Evolutionary conservation across 1,139 yeast genomes (phyloP).

Genomic region (Magnusiomyces sp.): DNA sequence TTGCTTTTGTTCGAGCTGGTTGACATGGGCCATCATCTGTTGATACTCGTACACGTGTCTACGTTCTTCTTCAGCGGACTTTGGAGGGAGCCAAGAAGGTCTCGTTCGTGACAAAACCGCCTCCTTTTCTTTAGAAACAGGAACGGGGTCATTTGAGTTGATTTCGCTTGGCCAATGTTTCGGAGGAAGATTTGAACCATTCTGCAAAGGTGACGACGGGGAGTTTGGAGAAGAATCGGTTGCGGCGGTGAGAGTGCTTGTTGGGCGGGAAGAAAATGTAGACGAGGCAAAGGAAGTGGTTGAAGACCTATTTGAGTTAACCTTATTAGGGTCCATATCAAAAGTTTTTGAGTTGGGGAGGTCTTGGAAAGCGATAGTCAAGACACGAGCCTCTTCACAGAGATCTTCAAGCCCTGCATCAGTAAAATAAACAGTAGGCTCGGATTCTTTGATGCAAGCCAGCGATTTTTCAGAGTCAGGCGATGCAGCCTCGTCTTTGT

Average conservation of each 20-base stretch:
- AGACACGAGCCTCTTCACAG: conserved; percentile 41
- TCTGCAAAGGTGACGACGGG: conserved; percentile 9
- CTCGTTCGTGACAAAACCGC: conserved; percentile 43
- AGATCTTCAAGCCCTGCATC: conserved; percentile 23
- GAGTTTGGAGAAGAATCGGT: conserved; percentile 1
- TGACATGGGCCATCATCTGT: conserved; percentile 41
- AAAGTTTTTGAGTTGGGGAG: conserved; percentile 17
- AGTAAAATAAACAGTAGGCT: conserved; percentile 17
- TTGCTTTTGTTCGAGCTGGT: conserved; percentile 20
- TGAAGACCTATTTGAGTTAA: too few relatives aligned
- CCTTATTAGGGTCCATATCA: background rate
- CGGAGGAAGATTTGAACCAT: conserved; percentile 9
- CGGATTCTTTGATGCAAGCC: conserved; percentile 20
- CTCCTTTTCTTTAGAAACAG: conserved; percentile 24
- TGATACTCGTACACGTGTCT: conserved; percentile 53
- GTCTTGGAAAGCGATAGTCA: conserved; percentile 36
- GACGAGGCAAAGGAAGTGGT: conserved; percentile 5
- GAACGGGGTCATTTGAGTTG: conserved; percentile 16
- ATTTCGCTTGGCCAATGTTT: conserved; percentile 7
- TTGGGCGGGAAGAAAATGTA: background rate
- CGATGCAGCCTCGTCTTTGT: too few relatives aligned
- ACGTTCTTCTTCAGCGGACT: conserved; percentile 43
- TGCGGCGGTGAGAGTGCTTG: too few relatives aligned
- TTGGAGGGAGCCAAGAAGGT: conserved; percentile 63
- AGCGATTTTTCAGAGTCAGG: conserved; percentile 8